Evolutionary conservation across 1,284 basidiomycete genomes (phyloP), one percentile per base, ranked within the genome.

Genomic region (Kwoniella shivajii): DNA sequence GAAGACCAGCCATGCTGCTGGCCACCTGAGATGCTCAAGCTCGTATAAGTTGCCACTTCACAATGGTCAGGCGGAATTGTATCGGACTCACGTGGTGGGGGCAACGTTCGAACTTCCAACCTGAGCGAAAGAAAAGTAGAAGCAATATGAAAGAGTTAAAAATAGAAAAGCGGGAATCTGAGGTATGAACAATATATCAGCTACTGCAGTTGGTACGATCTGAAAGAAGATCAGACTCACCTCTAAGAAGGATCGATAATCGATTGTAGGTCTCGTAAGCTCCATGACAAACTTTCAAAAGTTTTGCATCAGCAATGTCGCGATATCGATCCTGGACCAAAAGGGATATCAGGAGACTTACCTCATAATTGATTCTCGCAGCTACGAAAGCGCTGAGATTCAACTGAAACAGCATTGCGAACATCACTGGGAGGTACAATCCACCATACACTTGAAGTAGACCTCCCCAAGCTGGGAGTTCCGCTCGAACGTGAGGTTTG

Each of bases 211-310:
- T 39, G 14, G 11, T 7, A 9, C 14, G 42, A 14, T 24, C 14
- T 9, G 42, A 13, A 3, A 38, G 30, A 4, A 18, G 30, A 38
- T 14, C 11, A 22, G 11, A 61, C 79, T 24, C 59, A 87, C 89
- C 79, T 92, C 88, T 57, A 92, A 86, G 71, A 89, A 97, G 73
- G 90, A 85, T 37, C 87, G 84, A 66, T 86, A 84, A 72, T 96
- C 90, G 50, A 95, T 80, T 34, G 83, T 84, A 29, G 87, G 87
- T 50, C 88, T 76, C 64, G 94, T 85, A 50, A 94, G 76, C 72
- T 90, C 91, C 92, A 97, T 94, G 50, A 97, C 94, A 74, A 97
- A 95, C 72, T 72, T 93, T 89, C 46, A 88, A 81, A 4, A 84
- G 80, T 1, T 78, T 74, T 6, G 59, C 43, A 27, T 56, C 52